Conservation (phyloP, 169 alveolate genomes). For the Babesia divergens region DNA sequence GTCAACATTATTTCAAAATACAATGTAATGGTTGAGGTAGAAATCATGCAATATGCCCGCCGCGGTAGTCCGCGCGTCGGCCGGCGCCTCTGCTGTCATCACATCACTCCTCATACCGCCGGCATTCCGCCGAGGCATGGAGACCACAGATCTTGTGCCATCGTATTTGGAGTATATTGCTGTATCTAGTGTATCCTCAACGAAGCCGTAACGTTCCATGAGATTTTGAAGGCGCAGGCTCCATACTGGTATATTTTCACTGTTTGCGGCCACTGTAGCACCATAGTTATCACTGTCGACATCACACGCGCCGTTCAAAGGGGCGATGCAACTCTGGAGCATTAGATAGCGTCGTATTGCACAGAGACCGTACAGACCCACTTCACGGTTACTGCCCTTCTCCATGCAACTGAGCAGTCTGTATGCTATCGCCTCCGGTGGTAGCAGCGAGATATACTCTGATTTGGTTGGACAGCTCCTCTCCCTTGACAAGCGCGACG, state of each 20-base stretch:
- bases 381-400: neutral
- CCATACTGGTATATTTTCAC: no score
- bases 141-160: neutral
- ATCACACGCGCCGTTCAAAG: neutral
- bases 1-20: neutral
- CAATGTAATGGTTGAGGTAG: constrained; percentile 12
- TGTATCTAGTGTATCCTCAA: neutral
- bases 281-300: neutral
- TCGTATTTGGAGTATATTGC: neutral
- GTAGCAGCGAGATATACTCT: no score
- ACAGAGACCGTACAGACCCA: neutral
- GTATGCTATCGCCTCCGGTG: neutral
- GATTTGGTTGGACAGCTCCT: no score
- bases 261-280: neutral
- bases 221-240: neutral
- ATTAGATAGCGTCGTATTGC: neutral
- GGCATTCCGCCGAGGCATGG: neutral
- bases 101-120: neutral
- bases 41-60: constrained; percentile 8
- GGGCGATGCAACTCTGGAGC: neutral
- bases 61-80: neutral
- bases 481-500: neutral
- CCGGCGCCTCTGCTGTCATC: neutral
- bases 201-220: neutral
- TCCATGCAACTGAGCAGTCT: neutral